A percentile compares a stretch with the other conserved stretches of the same genome.
Evolutionary conservation across 208 protist genomes (phyloP).

Genomic region (Acanthamoeba triangularis): DNA sequence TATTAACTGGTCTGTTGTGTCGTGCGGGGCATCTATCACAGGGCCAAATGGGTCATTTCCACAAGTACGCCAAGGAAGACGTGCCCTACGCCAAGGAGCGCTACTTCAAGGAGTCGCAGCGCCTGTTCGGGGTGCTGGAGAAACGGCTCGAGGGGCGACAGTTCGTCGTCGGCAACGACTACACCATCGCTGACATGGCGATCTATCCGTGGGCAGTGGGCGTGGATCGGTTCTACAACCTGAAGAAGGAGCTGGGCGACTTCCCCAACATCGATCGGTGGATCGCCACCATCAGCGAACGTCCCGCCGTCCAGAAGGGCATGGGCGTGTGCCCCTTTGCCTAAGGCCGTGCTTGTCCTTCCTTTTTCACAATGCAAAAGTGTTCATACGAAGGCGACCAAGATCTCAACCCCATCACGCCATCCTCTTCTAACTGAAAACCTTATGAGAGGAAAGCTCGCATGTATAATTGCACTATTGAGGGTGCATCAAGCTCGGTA

Average conservation of each 20-base stretch:
- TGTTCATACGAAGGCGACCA: too few species aligned
- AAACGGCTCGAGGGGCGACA: slow-evolving; percentile 80
- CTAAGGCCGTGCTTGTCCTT: not conserved
- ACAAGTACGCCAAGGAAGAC: slow-evolving; percentile 77
- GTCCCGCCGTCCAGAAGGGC: slow-evolving; percentile 84
- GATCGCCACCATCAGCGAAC: slow-evolving; percentile 52
- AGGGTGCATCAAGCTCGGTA: too few species aligned
- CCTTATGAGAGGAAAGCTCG: too few species aligned
- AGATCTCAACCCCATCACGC: too few species aligned
- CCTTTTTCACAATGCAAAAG: too few species aligned
- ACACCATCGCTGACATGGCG: slow-evolving; percentile 89
- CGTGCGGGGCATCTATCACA: not conserved
- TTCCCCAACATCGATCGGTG: slow-evolving; percentile 81
- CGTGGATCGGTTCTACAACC: not conserved
- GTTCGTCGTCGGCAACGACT: slow-evolving; percentile 87
- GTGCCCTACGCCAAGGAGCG: slow-evolving; percentile 81
- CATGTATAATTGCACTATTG: too few species aligned
- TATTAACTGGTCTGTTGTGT: not conserved
- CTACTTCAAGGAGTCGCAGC: slow-evolving; percentile 83
- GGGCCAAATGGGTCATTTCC: slow-evolving; percentile 78
- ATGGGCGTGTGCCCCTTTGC: slow-evolving; percentile 75
- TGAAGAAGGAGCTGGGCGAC: slow-evolving; percentile 59
- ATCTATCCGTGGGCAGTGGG: slow-evolving; percentile 78
- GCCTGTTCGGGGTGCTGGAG: slow-evolving; percentile 87
- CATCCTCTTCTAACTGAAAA: too few species aligned